Conservation (phyloP, 345 rosid species). For the Arabidopsis thaliana region TAIR10.1 NC_003074.8:3214501-3215000, state of each 20-base stretch:
- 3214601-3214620: conserved; percentile 60
- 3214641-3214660: conserved; percentile 54
- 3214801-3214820: conserved; percentile 81
- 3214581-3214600: conserved; percentile 67
- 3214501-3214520: conserved; percentile 49
- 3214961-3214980: conserved; percentile 90
- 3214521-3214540: conserved; percentile 56
- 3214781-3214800: conserved; percentile 78
- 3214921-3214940: conserved; percentile 72
- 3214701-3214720: conserved; percentile 72
- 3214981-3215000: conserved; percentile 59
- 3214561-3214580: conserved; percentile 61
- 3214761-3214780: conserved; percentile 82
- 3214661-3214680: conserved; percentile 54
- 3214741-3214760: conserved; percentile 87
- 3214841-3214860: conserved; percentile 46
- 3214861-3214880: conserved; percentile 18
- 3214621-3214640: conserved; percentile 82
- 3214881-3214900: conserved; percentile 48
- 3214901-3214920: conserved; percentile 47
- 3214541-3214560: conserved; percentile 52
- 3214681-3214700: conserved; percentile 60
- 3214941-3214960: conserved; percentile 94
- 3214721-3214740: conserved; percentile 87
- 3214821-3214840: conserved; percentile 80